These are phyloP conservation scores for Prillingera fragicola DNA, from an alignment of 1,284 basidiomycete species.

Conservation along the genomic window DNA sequence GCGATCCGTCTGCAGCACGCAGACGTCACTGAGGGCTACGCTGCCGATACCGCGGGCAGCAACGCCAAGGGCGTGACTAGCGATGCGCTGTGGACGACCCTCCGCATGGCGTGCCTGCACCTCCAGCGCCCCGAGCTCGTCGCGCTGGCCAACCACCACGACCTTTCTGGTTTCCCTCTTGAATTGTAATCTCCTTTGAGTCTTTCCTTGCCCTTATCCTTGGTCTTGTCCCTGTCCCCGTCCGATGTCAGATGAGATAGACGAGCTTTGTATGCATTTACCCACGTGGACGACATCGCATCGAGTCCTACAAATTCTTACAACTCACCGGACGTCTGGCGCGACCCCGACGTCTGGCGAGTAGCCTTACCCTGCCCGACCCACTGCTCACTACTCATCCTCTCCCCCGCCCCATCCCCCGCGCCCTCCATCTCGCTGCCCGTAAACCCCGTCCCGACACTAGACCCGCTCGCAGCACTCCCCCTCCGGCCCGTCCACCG, in stretches of 20 bases:
- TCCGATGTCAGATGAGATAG: no score
- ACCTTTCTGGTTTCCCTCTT: slow-evolving; percentile 16
- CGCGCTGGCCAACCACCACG: slow-evolving; percentile 14
- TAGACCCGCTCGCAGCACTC: no score
- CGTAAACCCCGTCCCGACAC: no score
- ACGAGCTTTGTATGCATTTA: no score
- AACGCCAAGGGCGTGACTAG: slow-evolving; percentile 62
- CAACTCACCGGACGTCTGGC: no score
- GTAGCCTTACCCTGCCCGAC: no score
- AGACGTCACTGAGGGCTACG: slow-evolving; percentile 58
- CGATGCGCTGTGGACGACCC: slow-evolving; percentile 72
- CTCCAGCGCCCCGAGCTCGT: slow-evolving; percentile 18
- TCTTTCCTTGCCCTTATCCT: not conserved
- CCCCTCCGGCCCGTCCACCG: no score
- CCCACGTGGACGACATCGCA: no score
- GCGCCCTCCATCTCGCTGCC: no score
- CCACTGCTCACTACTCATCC: no score
- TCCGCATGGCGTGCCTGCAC: slow-evolving; percentile 71
- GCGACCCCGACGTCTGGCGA: no score
- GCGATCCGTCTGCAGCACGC: slow-evolving; percentile 79
- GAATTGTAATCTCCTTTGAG: slow-evolving; percentile 7
- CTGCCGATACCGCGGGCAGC: slow-evolving; percentile 43
- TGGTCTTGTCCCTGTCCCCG: not conserved
- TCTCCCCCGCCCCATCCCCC: not conserved
- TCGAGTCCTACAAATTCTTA: no score